Evolutionary conservation across 2,329 filamentous ascomycete genomes (phyloP), one percentile per base, ranked within the genome.

Genomic region (Pyrenophora graminea): DNA sequence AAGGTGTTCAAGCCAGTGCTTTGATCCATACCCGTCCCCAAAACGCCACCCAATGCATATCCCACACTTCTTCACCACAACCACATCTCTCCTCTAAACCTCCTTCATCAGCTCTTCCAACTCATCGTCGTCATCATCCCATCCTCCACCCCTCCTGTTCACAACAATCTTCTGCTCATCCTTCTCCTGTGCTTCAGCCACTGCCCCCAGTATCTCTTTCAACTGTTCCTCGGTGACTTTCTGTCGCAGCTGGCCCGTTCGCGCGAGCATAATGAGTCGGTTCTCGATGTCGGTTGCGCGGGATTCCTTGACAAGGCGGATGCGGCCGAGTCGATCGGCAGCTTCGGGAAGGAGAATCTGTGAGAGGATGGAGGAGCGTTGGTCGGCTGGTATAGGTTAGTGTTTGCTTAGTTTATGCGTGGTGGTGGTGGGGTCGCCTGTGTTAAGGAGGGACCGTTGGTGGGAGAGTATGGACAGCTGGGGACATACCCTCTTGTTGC

Each of bases 301-400:
- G 64, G 88, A 87, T 72, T 92, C 91, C 77, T 97, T 97, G 70
- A 99, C 94, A 54, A 99, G 86, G 30, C 93, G 88, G 77, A 99
- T 97, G 61, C 94, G 90, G 50, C 90, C 91, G 1, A 99, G 83
- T 12, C 94, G 89, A 77, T 99, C 94, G 54, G 91, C 89, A 15
- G 94, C 94, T 69, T 93, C 91, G 61, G 94, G 94, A 67, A 92
- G 87, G 56, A 99, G 90, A 79, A 99, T 97, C 76, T 97, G 94
- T 64, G 83, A 84, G 56, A 99, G 86, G 64, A 97, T 88, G 53
- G 84, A 82, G 66, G 85, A 79, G 53, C 91, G 88, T 33, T 88
- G 87, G 72, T 93, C 89, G 59, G 84, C 82, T 78, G 83, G 76
- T 53, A 59, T 50, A 67, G 70, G 51, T 62, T 55, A 56, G 53